A percentile compares a stretch with the other conserved stretches of the same genome.
These are phyloP conservation scores for Fomitopsis palustris DNA, from an alignment of 1,284 basidiomycete species.

Conservation along the genomic window DNA sequence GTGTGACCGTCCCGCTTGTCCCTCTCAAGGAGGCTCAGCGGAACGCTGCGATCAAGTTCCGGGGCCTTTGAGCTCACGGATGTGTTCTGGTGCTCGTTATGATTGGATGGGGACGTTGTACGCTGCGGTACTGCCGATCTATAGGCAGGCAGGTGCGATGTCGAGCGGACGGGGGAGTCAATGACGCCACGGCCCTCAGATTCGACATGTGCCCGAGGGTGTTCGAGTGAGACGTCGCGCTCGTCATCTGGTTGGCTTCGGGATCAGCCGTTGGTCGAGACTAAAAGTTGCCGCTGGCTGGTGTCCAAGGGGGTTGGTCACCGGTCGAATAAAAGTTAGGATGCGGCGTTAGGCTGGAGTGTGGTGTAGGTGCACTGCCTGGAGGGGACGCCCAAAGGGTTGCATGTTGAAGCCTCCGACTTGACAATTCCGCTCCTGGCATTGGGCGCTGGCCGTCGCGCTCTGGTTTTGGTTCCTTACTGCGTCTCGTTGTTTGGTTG, in stretches of 20 bases:
- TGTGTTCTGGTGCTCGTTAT: background rate
- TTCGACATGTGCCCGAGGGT: background rate
- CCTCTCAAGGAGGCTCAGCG: background rate
- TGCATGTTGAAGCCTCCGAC: background rate
- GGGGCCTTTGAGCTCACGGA: background rate
- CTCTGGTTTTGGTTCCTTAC: background rate
- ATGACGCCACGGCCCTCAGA: background rate
- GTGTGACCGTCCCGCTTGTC: background rate
- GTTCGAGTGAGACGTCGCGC: background rate
- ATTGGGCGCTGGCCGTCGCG: background rate
- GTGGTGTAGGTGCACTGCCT: background rate
- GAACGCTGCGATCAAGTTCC: background rate
- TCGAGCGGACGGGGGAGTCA: background rate
- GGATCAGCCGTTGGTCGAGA: background rate
- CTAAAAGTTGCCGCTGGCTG: background rate
- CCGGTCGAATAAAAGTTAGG: background rate
- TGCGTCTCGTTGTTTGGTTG: background rate
- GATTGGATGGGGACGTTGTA: background rate
- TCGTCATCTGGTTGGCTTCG: background rate
- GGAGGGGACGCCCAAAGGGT: background rate
- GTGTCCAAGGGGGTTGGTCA: background rate
- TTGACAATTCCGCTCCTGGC: background rate
- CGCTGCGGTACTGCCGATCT: background rate
- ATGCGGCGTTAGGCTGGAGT: background rate
- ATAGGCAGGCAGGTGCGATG: background rate